Conservation (phyloP, 1,139 yeast genomes). For the Citeromyces hawaiiensis region DNA sequence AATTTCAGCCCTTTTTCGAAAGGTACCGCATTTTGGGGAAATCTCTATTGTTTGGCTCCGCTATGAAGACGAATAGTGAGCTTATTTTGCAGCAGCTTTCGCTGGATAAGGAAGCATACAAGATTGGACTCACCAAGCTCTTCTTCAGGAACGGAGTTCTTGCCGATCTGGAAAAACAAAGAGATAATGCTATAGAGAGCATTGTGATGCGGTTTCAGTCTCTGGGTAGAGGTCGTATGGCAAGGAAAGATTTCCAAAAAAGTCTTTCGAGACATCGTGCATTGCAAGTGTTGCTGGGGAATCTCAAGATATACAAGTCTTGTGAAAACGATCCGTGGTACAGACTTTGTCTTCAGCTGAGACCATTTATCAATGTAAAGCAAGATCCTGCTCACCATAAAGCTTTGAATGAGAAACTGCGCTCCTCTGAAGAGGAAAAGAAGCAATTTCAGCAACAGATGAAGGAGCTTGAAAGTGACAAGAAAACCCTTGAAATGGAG, state of each 20-base stretch:
- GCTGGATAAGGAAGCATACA: slow-evolving; percentile 53
- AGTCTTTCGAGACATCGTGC: slow-evolving; percentile 56
- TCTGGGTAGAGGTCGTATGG: slow-evolving; percentile 47
- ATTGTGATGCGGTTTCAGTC: slow-evolving; percentile 57
- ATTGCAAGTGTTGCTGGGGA: slow-evolving; percentile 51
- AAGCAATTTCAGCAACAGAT: slow-evolving; percentile 19
- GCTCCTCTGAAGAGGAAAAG: slow-evolving; percentile 21
- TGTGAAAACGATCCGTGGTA: slow-evolving; percentile 72
- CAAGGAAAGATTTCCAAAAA: slow-evolving; percentile 37
- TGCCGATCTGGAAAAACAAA: slow-evolving; percentile 69
- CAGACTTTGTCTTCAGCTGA: slow-evolving; percentile 52
- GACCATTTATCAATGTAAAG: slow-evolving; percentile 59
- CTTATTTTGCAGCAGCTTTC: slow-evolving; percentile 46
- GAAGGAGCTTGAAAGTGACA: slow-evolving; percentile 7
- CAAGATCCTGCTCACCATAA: slow-evolving; percentile 21
- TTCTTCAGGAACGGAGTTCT: slow-evolving; percentile 92
- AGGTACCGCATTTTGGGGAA: slow-evolving; percentile 58
- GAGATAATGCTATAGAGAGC: slow-evolving; percentile 50
- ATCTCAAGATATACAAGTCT: slow-evolving; percentile 40
- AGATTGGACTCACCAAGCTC: slow-evolving; percentile 75
- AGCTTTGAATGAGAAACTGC: slow-evolving; percentile 18
- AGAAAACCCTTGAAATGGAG: slow-evolving; percentile 1
- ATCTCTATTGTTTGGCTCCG: slow-evolving; percentile 25
- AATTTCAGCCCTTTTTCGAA: slow-evolving; percentile 65
- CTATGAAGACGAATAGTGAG: slow-evolving; percentile 52